Conservation (phyloP, 1,139 yeast species). For the Debaryomyces coudertii region DNA sequence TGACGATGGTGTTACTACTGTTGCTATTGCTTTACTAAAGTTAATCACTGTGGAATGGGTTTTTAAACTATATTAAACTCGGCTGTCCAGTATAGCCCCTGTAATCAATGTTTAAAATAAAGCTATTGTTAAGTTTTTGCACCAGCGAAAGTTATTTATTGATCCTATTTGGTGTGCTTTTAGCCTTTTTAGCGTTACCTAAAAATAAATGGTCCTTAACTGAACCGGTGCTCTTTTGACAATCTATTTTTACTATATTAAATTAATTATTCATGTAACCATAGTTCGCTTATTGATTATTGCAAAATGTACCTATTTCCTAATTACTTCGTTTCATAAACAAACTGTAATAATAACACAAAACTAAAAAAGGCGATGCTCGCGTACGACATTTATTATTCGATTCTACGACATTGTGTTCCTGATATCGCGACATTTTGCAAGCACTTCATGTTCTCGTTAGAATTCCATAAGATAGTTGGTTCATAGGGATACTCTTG, state of each 20-base stretch:
- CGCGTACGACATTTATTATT: neutral
- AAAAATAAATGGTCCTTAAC: neutral
- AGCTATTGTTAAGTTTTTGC: conserved; percentile 1
- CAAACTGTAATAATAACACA: conserved; percentile 2
- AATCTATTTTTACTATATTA: neutral
- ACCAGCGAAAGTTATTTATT: neutral
- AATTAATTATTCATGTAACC: neutral
- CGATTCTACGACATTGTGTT: neutral
- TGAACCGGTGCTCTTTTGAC: neutral
- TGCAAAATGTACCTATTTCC: conserved; percentile 9
- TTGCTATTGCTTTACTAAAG: neutral
- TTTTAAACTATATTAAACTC: neutral
- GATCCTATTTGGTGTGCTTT: neutral
- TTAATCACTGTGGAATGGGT: neutral
- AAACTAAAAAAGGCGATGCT: conserved; percentile 6
- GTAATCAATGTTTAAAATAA: conserved; percentile 1
- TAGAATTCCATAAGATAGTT: no score
- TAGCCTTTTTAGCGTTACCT: neutral
- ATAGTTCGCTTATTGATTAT: neutral
- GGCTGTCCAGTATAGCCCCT: neutral
- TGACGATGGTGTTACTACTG: neutral
- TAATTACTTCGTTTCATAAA: conserved; percentile 11
- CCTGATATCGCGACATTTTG: neutral
- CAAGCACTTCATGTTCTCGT: neutral
- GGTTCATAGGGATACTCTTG: no score